Conservation (phyloP, 2,329 filamentous ascomycete species). For the Hymenoscyphus salicellus region DNA sequence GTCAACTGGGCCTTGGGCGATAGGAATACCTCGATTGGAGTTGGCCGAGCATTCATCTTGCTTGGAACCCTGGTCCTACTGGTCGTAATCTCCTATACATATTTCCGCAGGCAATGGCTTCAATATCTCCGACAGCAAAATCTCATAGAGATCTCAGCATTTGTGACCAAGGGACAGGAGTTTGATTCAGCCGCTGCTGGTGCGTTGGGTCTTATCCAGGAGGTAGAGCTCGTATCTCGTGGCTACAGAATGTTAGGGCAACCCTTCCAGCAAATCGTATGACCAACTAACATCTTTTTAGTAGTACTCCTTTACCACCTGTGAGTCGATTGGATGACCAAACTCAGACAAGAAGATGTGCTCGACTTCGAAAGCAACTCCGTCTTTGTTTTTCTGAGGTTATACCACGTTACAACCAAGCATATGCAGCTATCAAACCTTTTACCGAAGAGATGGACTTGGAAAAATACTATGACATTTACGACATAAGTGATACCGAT, state of each 20-base stretch:
- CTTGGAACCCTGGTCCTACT: slow-evolving; percentile 50
- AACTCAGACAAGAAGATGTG: slow-evolving; percentile 73
- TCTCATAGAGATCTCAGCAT: slow-evolving; percentile 62
- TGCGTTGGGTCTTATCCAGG: slow-evolving; percentile 79
- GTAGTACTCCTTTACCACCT: slow-evolving; percentile 86
- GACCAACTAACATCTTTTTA: slow-evolving; percentile 39
- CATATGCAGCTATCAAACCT: slow-evolving; percentile 64
- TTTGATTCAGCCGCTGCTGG: slow-evolving; percentile 76
- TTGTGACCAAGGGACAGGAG: slow-evolving; percentile 72
- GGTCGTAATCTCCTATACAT: slow-evolving; percentile 61
- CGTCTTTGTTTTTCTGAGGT: slow-evolving; percentile 66
- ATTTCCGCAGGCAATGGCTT: slow-evolving; percentile 76
- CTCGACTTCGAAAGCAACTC: slow-evolving; percentile 74
- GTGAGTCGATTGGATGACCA: slow-evolving; percentile 86
- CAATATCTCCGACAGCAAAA: slow-evolving; percentile 74
- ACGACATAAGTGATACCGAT: slow-evolving; percentile 73
- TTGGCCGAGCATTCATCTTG: slow-evolving; percentile 50
- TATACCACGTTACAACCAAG: slow-evolving; percentile 69
- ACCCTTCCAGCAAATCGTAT: background rate
- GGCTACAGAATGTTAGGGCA: slow-evolving; percentile 74
- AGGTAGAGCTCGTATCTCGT: slow-evolving; percentile 91
- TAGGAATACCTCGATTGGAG: slow-evolving; percentile 51
- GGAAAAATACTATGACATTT: slow-evolving; percentile 89
- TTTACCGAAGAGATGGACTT: slow-evolving; percentile 78
- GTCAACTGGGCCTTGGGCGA: slow-evolving; percentile 66